Conservation (phyloP, 306 rosid genomes). For the Castanopsis chinensis region DNA sequence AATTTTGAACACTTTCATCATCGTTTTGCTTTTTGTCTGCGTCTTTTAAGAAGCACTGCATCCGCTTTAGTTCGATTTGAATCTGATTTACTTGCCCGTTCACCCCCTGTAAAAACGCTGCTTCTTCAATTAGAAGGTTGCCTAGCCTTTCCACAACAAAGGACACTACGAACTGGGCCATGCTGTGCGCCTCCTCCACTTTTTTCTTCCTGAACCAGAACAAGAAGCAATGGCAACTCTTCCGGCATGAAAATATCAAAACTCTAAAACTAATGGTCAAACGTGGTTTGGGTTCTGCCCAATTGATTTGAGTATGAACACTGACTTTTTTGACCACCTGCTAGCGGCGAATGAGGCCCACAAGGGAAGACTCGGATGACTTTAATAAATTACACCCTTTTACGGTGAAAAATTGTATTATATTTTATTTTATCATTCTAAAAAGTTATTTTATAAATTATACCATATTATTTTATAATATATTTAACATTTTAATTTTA, state of each 20-base stretch:
- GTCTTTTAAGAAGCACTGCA: conserved; percentile 47
- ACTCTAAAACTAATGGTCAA: too few relatives aligned
- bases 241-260: background rate
- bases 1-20: conserved; percentile 30
- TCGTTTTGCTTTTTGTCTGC: conserved; percentile 39
- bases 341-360: too few relatives aligned
- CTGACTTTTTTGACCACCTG: too few relatives aligned
- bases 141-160: conserved; percentile 35
- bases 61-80: conserved; percentile 37
- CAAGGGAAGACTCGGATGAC: too few relatives aligned
- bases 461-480: too few relatives aligned
- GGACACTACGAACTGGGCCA: conserved; percentile 43
- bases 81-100: conserved; percentile 14
- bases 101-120: conserved; percentile 32
- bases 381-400: too few relatives aligned
- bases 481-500: too few relatives aligned
- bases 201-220: background rate
- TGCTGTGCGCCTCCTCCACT: background rate
- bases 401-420: too few relatives aligned
- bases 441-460: too few relatives aligned
- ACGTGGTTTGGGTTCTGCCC: too few relatives aligned
- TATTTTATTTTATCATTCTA: too few relatives aligned
- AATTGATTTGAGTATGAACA: too few relatives aligned
- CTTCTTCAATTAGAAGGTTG: conserved; percentile 33
- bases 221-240: background rate